These are phyloP conservation scores for Aureobasidium pullulans DNA, from an alignment of 2,329 filamentous ascomycete species.

Conservation along the genomic window DNA sequence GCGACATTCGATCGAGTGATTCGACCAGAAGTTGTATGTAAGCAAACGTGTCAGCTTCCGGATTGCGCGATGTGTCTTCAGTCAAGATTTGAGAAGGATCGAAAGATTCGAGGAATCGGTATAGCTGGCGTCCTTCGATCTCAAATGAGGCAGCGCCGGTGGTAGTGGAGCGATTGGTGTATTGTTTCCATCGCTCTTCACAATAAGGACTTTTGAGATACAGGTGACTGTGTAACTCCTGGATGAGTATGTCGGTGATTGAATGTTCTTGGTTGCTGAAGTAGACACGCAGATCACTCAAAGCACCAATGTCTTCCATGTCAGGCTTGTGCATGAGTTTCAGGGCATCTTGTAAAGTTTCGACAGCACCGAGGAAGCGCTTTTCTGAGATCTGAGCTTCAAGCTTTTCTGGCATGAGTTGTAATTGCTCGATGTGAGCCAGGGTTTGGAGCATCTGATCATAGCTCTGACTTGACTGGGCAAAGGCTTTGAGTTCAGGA, in stretches of 20 bases:
- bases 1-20: constrained; percentile 79
- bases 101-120: constrained; percentile 50
- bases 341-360: constrained; percentile 80
- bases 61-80: constrained; percentile 88
- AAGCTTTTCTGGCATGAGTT: constrained; percentile 81
- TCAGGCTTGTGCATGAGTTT: constrained; percentile 79
- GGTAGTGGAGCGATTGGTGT: constrained; percentile 50
- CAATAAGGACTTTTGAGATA: constrained; percentile 98
- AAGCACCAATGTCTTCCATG: constrained; percentile 81
- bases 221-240: constrained; percentile 92
- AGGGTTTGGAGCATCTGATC: constrained; percentile 82
- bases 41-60: constrained; percentile 89
- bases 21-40: constrained; percentile 86
- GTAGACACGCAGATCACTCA: constrained; percentile 79
- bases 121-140: constrained; percentile 48
- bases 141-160: constrained; percentile 22
- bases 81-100: constrained; percentile 53
- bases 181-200: constrained; percentile 86
- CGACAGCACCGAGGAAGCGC: constrained; percentile 84
- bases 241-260: constrained; percentile 89
- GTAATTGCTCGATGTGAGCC: constrained; percentile 66
- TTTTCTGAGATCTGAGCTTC: constrained; percentile 96
- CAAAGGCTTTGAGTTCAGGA: constrained; percentile 84
- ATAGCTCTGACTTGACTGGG: constrained; percentile 79
- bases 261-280: constrained; percentile 88